A percentile compares a stretch with the other conserved stretches of the same genome.
Evolutionary conservation across 2,329 filamentous ascomycete genomes (phyloP).

Genomic region (Phyllosticta capitalensis): DNA sequence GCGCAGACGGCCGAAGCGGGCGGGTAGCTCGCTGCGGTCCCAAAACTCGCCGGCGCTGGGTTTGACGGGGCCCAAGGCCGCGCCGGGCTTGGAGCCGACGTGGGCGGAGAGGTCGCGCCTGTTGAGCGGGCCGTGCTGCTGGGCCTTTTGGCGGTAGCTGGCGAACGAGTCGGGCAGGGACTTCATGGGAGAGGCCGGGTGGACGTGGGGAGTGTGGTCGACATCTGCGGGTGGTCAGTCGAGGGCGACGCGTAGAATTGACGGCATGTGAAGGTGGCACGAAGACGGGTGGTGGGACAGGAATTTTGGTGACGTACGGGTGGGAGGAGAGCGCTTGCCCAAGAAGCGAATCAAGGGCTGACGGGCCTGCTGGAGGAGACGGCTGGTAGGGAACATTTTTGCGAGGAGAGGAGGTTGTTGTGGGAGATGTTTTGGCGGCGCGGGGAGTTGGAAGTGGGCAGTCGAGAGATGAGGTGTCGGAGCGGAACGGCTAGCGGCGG

Average conservation of each 20-base stretch:
- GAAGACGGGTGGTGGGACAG: not conserved
- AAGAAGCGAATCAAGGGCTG: conserved; percentile 44
- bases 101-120: conserved; percentile 23
- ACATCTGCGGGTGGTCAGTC: conserved; percentile 43
- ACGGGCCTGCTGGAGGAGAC: conserved; percentile 34
- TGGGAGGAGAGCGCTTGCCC: conserved; percentile 38
- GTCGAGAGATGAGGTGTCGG: conserved; percentile 3
- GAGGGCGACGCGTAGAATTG: conserved; percentile 9
- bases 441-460: not conserved
- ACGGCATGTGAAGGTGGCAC: conserved; percentile 2
- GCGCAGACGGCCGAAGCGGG: conserved; percentile 66
- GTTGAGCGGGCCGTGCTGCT: conserved; percentile 64
- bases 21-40: conserved; percentile 79
- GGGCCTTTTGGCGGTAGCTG: conserved; percentile 66
- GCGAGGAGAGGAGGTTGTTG: conserved; percentile 10
- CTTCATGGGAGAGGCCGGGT: conserved; percentile 60
- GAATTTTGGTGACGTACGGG: conserved; percentile 26
- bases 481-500: conserved; percentile 9
- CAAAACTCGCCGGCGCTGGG: conserved; percentile 70
- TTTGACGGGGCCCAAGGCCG: conserved; percentile 61
- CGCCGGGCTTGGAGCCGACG: conserved; percentile 55
- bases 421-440: not conserved
- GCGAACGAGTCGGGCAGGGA: conserved; percentile 62
- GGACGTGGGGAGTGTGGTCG: conserved; percentile 64
- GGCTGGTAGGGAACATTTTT: conserved; percentile 35